Evolutionary conservation across 2,329 filamentous ascomycete genomes (phyloP), one percentile per base, ranked within the genome.

Genomic region (Xylaria sp.): DNA sequence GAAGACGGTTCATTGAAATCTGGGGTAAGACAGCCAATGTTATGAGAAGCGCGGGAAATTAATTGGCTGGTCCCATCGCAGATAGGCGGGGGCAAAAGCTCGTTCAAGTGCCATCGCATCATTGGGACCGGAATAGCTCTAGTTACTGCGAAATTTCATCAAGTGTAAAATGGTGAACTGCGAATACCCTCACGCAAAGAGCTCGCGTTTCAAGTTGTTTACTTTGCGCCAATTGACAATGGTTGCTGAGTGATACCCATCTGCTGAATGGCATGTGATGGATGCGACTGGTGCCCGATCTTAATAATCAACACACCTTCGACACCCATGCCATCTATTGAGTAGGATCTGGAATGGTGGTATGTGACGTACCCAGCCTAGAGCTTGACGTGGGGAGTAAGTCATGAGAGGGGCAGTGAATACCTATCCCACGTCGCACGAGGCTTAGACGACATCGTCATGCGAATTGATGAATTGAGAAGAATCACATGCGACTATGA

Each of bases 391-490:
- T 54, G 51, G 50, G 50, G 51, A 51, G 25, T 37, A 37, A 5
- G 32, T 37, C 5, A 16, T 25, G n/a, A 23, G 23, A 32, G 57
- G 48, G 29, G 55, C 29, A 44, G 55, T 57, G 61, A 48, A 55
- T 18, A 16, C 42, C 27, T 18, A 16, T 50, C 27, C 27, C 42
- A 68, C 60, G 29, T 60, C 40, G 44, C 55, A 40, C 21, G 51
- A 65, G 57, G 21, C n/a, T 60, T 57, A 32, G 47, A 69, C 32
- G 55, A 53, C 13, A 35, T 40, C 13, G 25, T 4, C 32, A 58
- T 44, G 12, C 50, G 16, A 62, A 61, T 54, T 58, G 51, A 42
- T 42, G 58, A 64, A 62, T 61, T 25, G 29, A 32, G 29, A 55
- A 40, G 37, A 40, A 50, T 21, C 50, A 35, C 50, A 54, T 35